phyloP scores from a whole-genome alignment of 257 asterid species.

The Echites panduratus region DNA sequence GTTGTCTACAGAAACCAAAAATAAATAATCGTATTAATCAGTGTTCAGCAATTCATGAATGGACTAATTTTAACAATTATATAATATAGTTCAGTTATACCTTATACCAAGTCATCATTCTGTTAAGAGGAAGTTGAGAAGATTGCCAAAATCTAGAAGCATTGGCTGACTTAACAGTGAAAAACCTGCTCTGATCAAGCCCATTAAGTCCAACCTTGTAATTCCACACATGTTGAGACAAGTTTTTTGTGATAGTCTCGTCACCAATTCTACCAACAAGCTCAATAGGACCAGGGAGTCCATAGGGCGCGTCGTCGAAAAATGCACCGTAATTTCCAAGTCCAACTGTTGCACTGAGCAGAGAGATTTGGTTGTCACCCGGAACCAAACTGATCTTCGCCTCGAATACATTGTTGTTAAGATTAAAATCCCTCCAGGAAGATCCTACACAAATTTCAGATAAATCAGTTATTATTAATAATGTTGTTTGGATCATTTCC shows the following conservation, averaged over 20 bases:
- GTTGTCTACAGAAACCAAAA: slow-evolving; percentile 29
- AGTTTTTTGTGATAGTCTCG: slow-evolving; percentile 41
- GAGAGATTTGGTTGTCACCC: slow-evolving; percentile 48
- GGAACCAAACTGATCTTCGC: slow-evolving; percentile 29
- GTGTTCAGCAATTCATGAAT: no score
- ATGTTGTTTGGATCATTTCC: no score
- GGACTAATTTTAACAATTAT: no score
- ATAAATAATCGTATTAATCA: no score
- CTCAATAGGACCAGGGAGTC: slow-evolving; percentile 57
- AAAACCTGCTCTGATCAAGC: slow-evolving; percentile 8
- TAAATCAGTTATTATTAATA: no score
- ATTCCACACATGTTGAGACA: slow-evolving; percentile 53
- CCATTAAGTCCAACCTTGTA: slow-evolving; percentile 55
- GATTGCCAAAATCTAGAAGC: slow-evolving; percentile 33
- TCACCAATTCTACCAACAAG: slow-evolving; percentile 45
- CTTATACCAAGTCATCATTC: slow-evolving; percentile 72
- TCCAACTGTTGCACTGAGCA: slow-evolving; percentile 68
- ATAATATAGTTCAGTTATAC: slow-evolving; percentile 15
- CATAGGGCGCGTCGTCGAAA: slow-evolving; percentile 33
- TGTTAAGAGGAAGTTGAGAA: slow-evolving; percentile 29
- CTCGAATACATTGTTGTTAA: no score
- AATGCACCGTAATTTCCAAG: slow-evolving; percentile 52
- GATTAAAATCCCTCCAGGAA: no score
- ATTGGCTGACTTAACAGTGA: neutral
- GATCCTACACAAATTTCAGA: no score